Base-by-base conservation (phyloP, 257 asterid species). In the Capsicum pubescens region DNA sequence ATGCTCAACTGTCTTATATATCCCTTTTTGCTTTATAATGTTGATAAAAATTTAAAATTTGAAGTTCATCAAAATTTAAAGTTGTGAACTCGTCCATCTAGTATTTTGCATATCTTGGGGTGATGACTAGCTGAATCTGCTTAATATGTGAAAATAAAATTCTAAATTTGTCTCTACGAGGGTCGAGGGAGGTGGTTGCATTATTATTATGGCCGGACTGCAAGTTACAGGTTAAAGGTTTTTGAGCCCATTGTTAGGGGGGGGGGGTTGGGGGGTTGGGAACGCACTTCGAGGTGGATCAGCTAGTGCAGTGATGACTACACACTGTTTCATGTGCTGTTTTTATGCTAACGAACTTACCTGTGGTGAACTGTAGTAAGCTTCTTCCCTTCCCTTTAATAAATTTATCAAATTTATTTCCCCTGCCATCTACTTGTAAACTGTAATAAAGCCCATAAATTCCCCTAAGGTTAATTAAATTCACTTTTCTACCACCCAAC, bases 241-340 rank as follows among this genome's bases (percentile, higher is more conserved):
- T 46, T 71, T 71, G 80, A 46, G 44, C 16, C 8, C 58, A n/a
- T 71, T 71, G 57, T 17, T 46, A 8, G 70, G 19, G 58, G 17
- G 57, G 19, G 55, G 70, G 67, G 83, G 8, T 1, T 1, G 32
- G 32, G 32, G 2, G 32, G 32, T 26, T 26, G 32, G 97, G 94
- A 93, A 92, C 97, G 91, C 94, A 79, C 83, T 83, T 88, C 97
- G 93, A 92, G 92, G 93, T 11, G 88, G 95, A 90, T 92, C 88
- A 93, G 97, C 85, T 89, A 80, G 86, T 85, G 86, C 87, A 84
- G 72, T 52, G 17, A 4, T 26, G 59, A 77, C 94, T 48, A 86
- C 1, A 26, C 32, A 26, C 90, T 90, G 90, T 90, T 91, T 90
- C 92, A 90, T 92, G 92, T 90, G 93, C 85, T 85, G 70, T 42